Evolutionary conservation across 208 protist species (phyloP).

Genomic region (Willaertia magna): DNA sequence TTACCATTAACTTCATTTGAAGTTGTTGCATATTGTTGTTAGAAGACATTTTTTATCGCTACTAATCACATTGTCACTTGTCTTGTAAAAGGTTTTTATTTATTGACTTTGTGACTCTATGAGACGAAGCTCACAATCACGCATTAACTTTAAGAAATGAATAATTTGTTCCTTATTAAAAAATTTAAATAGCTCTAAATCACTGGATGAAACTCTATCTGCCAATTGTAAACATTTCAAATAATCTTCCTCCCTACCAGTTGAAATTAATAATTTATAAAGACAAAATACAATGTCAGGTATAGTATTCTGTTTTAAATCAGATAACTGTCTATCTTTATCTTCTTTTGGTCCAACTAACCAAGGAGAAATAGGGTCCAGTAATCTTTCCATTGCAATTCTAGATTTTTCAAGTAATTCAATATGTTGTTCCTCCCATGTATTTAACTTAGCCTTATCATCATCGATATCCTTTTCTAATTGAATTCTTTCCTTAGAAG

Average conservation of each 20-base stretch:
- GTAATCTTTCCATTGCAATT: not conserved
- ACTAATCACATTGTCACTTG: no score
- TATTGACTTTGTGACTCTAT: not conserved
- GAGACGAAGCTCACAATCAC: not conserved
- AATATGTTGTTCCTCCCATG: not conserved
- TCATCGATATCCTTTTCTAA: no score
- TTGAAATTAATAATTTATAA: not conserved
- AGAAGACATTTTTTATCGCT: no score
- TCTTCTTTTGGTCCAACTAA: not conserved
- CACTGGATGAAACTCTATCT: not conserved
- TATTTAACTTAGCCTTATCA: not conserved
- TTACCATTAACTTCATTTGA: not conserved
- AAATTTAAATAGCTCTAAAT: not conserved
- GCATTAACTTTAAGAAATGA: not conserved
- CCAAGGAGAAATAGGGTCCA: no score
- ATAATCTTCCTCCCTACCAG: no score
- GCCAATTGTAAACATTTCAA: not conserved
- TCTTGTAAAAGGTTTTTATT: no score
- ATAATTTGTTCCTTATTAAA: not conserved
- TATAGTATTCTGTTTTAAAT: not conserved
- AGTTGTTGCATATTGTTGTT: no score
- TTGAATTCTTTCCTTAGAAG: not conserved
- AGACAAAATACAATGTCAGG: not conserved
- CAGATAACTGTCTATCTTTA: not conserved
- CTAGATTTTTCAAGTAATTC: not conserved